Percentiles rank a stretch among this genome's conserved stretches.
Evolutionary conservation across 2,329 filamentous ascomycete species (phyloP).

Genomic region (Botrytis cinerea): DNA sequence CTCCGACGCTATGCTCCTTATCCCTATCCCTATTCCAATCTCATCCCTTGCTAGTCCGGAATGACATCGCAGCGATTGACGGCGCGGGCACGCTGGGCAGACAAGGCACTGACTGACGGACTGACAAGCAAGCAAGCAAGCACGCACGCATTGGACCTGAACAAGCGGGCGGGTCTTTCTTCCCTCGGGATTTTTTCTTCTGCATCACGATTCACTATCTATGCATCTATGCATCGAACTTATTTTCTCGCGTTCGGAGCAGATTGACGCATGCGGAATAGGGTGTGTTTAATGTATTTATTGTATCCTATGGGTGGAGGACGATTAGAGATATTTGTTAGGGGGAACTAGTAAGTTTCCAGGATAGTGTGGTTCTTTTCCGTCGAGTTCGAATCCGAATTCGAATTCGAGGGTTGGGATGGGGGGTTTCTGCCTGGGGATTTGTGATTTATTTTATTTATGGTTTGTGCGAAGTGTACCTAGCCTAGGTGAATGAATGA

Average conservation of each 20-base stretch:
- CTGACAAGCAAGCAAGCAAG: too few relatives aligned
- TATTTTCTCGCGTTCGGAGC: background rate
- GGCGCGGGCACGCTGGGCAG: background rate
- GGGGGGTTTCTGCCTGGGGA: background rate
- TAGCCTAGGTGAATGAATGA: too few relatives aligned
- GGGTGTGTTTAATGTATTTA: rapidly evolving
- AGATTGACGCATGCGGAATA: background rate
- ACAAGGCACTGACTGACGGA: background rate
- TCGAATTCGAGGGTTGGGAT: background rate
- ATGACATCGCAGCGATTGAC: background rate
- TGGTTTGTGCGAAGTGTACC: too few relatives aligned
- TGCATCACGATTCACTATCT: background rate
- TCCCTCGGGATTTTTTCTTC: background rate
- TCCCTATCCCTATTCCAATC: too few relatives aligned
- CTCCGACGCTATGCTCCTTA: background rate
- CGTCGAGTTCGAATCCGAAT: background rate
- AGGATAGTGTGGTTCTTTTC: background rate
- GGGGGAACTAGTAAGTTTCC: background rate
- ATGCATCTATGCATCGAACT: background rate
- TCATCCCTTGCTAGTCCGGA: background rate
- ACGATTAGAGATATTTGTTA: background rate
- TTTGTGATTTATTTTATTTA: background rate
- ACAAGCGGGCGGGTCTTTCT: background rate
- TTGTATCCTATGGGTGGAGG: background rate
- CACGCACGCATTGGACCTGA: background rate